Percentiles rank a stretch among this genome's conserved stretches.
These are phyloP conservation scores for Pichia sp. DNA, from an alignment of 1,139 yeast species.

Conservation along the genomic window DNA sequence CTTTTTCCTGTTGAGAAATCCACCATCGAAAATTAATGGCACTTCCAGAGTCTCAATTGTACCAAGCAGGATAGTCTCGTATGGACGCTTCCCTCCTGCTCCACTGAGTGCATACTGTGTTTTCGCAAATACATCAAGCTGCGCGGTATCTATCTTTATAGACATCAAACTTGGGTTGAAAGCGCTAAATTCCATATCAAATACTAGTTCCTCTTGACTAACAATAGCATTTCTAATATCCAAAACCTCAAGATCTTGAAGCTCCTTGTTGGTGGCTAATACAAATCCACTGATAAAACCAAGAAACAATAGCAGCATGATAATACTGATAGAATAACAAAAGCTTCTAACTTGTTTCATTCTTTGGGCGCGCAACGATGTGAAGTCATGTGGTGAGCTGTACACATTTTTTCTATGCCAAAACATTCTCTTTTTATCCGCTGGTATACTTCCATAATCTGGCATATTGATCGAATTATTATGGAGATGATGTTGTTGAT, in stretches of 20 bases:
- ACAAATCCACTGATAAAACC: constrained; percentile 82
- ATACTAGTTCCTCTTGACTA: constrained; percentile 77
- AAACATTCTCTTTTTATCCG: constrained; percentile 23
- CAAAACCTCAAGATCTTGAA: constrained; percentile 56
- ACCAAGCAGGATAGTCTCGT: constrained; percentile 72
- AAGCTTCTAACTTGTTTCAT: constrained; percentile 41
- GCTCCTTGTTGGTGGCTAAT: constrained; percentile 80
- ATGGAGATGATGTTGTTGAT: constrained; percentile 1
- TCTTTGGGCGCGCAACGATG: constrained; percentile 27
- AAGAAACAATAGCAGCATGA: constrained; percentile 47
- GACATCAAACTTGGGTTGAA: constrained; percentile 83
- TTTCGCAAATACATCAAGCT: constrained; percentile 83
- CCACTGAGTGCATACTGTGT: constrained; percentile 42
- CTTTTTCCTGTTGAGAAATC: constrained; percentile 58
- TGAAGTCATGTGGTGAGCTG: constrained; percentile 55
- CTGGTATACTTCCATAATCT: constrained; percentile 15
- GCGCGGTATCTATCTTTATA: constrained; percentile 57
- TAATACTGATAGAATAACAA: constrained; percentile 49
- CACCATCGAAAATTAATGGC: constrained; percentile 70
- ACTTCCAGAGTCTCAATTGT: constrained; percentile 60
- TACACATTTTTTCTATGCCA: constrained; percentile 29
- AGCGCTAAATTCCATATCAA: constrained; percentile 71
- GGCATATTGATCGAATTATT: constrained; percentile 4
- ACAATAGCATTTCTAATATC: constrained; percentile 66
- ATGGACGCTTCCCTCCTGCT: constrained; percentile 17